These are phyloP conservation scores for Pythium dissimile DNA, from an alignment of 352 stramenopile species.

Conservation along the genomic window DNA sequence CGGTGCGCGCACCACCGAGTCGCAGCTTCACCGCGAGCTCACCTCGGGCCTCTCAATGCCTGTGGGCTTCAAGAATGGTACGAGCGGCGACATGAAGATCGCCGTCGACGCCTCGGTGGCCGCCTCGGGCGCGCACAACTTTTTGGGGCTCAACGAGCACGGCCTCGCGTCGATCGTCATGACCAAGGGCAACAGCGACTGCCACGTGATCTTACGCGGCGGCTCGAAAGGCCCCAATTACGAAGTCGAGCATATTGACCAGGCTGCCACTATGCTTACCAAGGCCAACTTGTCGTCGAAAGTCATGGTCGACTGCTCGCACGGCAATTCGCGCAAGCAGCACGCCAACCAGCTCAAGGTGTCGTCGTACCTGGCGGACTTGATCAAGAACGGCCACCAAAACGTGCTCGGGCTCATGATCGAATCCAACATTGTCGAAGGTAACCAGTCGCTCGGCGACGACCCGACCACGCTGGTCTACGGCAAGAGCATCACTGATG, in stretches of 20 bases:
- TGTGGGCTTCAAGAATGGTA: conserved; percentile 86
- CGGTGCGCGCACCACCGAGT: conserved; percentile 80
- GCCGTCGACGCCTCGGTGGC: conserved; percentile 70
- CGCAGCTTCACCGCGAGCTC: conserved; percentile 77
- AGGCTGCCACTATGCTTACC: conserved; percentile 49
- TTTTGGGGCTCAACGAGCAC: conserved; percentile 78
- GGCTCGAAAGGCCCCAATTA: conserved; percentile 81
- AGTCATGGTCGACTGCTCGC: conserved; percentile 88
- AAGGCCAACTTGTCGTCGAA: conserved; percentile 68
- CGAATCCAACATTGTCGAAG: conserved; percentile 85
- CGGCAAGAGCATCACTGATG: conserved; percentile 86
- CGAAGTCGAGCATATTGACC: conserved; percentile 65
- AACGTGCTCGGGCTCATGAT: conserved; percentile 87
- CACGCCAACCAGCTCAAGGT: conserved; percentile 85
- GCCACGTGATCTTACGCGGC: conserved; percentile 82
- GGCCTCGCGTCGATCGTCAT: conserved; percentile 78
- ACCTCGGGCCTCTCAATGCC: conserved; percentile 80
- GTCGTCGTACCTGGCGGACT: conserved; percentile 52
- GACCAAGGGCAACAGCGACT: conserved; percentile 83
- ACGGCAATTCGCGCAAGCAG: conserved; percentile 84
- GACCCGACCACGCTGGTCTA: conserved; percentile 73
- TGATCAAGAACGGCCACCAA: conserved; percentile 58
- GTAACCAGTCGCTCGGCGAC: conserved; percentile 75
- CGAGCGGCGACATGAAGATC: conserved; percentile 74
- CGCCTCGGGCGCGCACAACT: conserved; percentile 75